Evolutionary conservation across 805 yeast species (phyloP).

Genomic region (Ogataea glucozyma): DNA sequence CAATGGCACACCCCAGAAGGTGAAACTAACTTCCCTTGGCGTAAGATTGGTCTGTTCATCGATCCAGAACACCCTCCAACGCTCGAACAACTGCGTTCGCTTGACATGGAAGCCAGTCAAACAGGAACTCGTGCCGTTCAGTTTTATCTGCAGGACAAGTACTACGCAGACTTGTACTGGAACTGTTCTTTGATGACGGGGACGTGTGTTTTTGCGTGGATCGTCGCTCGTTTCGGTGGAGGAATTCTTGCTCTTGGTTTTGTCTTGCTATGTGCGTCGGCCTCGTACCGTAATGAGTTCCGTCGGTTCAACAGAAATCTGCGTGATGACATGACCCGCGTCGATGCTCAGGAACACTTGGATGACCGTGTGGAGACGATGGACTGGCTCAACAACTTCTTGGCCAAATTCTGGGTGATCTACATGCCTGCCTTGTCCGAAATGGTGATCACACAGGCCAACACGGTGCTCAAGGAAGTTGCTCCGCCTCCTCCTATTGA

Average conservation of each 20-base stretch:
- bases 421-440: conserved; percentile 85
- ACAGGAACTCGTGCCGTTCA: conserved; percentile 49
- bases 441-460: conserved; percentile 69
- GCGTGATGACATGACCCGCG: conserved; percentile 74
- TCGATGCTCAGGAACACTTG: conserved; percentile 60
- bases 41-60: conserved; percentile 35
- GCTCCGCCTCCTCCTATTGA: conserved; percentile 87
- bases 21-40: conserved; percentile 36
- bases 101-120: conserved; percentile 20
- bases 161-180: conserved; percentile 72
- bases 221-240: conserved; percentile 59
- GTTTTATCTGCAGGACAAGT: conserved; percentile 64
- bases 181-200: conserved; percentile 65
- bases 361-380: conserved; percentile 69
- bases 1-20: conserved; percentile 16
- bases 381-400: conserved; percentile 77
- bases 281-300: conserved; percentile 71
- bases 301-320: conserved; percentile 74
- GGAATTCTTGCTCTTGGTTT: conserved; percentile 64
- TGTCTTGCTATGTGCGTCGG: conserved; percentile 59
- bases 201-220: conserved; percentile 73
- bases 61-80: conserved; percentile 30
- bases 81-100: conserved; percentile 17
- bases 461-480: conserved; percentile 63
- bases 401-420: conserved; percentile 83